Evolutionary conservation across 345 rosid genomes (phyloP).

Genomic region (Corchorus olitorius): DNA sequence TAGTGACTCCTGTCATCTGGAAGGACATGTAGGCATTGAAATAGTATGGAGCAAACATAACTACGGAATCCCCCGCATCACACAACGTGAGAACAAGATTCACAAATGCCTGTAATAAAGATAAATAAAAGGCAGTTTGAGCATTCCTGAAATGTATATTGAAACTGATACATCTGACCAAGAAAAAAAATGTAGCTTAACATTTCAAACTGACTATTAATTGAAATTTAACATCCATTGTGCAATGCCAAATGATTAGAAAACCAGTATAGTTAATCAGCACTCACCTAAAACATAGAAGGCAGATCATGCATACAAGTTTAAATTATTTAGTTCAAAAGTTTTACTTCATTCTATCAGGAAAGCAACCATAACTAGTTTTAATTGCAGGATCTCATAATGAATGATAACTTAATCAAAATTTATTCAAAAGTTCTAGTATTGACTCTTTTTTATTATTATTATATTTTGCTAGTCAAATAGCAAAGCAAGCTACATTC

Average conservation of each 20-base stretch:
- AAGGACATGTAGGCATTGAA: constrained; percentile 97
- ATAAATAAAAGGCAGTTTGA: constrained; percentile 13
- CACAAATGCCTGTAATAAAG: constrained; percentile 78
- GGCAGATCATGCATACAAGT: constrained; percentile 7
- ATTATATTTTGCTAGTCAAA: not conserved
- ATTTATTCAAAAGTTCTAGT: not conserved
- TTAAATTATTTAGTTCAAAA: not conserved
- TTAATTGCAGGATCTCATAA: constrained; percentile 4
- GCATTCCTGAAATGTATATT: not conserved
- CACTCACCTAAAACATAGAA: not conserved
- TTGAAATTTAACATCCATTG: constrained; percentile 1
- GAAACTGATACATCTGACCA: not conserved
- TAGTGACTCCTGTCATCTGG: constrained; percentile 96
- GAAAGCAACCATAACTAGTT: not conserved
- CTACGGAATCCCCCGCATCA: constrained; percentile 86
- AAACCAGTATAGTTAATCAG: not conserved
- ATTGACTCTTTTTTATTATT: not conserved
- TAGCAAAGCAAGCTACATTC: not conserved
- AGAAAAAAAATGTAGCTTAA: constrained; percentile 6
- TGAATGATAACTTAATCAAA: not conserved
- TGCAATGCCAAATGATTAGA: not conserved
- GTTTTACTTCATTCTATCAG: not conserved
- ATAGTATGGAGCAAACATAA: constrained; percentile 97
- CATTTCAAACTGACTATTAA: constrained; percentile 10
- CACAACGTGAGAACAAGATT: constrained; percentile 83